These are phyloP conservation scores for Pyrrhoderma noxium DNA, from an alignment of 1,284 basidiomycete genomes.

Conservation along the genomic window DNA sequence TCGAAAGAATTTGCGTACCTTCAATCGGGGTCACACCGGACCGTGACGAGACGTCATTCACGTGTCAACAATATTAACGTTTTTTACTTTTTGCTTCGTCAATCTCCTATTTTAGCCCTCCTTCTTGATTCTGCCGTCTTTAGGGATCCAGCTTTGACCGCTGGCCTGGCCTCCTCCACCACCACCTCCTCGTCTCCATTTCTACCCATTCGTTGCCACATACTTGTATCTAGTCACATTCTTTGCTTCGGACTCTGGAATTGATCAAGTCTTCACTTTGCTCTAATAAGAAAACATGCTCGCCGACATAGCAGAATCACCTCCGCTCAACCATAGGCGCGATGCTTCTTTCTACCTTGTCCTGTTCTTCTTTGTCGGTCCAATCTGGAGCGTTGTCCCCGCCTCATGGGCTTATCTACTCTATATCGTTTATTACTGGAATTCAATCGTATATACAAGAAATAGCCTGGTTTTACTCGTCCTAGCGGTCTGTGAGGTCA, in stretches of 20 bases:
- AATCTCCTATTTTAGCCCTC: too few species aligned
- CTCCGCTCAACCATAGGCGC: slow-evolving; percentile 30
- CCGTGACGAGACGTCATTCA: slow-evolving; percentile 4
- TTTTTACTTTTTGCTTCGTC: slow-evolving; percentile 4
- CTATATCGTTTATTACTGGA: slow-evolving; percentile 43
- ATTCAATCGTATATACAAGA: slow-evolving; percentile 36
- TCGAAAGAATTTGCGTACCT: slow-evolving; percentile 3
- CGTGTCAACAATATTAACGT: background rate
- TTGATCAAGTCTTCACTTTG: too few species aligned
- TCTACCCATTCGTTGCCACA: too few species aligned
- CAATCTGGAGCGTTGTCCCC: slow-evolving; percentile 65
- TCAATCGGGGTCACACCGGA: slow-evolving; percentile 3
- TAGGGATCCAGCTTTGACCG: too few species aligned
- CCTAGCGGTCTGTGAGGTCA: slow-evolving; percentile 54
- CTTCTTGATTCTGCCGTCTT: too few species aligned
- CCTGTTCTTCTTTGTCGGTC: slow-evolving; percentile 51
- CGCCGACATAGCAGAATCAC: slow-evolving; percentile 35
- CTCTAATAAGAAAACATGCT: slow-evolving; percentile 15
- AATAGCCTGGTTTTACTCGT: slow-evolving; percentile 35
- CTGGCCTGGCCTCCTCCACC: too few species aligned
- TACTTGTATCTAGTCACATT: too few species aligned
- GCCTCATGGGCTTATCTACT: slow-evolving; percentile 63
- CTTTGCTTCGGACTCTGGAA: too few species aligned
- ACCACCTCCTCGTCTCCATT: too few species aligned
- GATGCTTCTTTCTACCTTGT: slow-evolving; percentile 51